Base-by-base conservation (phyloP, 2,329 filamentous ascomycete genomes). In the Epichloe aotearoae region DNA sequence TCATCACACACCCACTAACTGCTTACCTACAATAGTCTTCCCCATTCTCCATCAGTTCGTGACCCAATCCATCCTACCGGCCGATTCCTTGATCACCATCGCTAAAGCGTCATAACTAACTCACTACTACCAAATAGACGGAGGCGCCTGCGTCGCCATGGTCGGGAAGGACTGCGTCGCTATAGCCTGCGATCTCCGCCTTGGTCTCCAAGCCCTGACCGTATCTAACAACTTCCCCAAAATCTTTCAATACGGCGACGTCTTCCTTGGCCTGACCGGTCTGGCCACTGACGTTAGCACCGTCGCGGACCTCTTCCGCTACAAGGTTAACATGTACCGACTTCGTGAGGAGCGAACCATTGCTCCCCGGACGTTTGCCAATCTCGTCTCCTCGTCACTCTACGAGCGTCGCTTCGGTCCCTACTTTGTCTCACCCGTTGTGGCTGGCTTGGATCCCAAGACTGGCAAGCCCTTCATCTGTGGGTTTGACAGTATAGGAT, bases 241-340 rank as follows among this genome's bases (percentile, higher is more conserved):
- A 78, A 88, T 98, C 77, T 97, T 97, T 82, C 83, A 85, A 70
- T 97, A 95, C 78, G 89, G 88, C 64, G 88, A 91, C 54, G 88
- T 93, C 62, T 96, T 94, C 72, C 86, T 98, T 37, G 93, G 93
- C 51, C 83, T 98, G 54, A 97, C 93, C 4, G 93, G 93, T 51
- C 86, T 98, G 48, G 93, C 93, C 54, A 98, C 93, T 61, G 93
- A 98, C 69, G 89, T 98, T 57, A 81, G 80, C 57, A 97, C 91
- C 60, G 91, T 98, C 60, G 86, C 84, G 62, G 91, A 98, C 73
- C 84, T 97, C 59, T 95, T 98, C 80, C 89, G 93, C 66, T 97
- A 95, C 83, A 98, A 98, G 79, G 88, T 95, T 70, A 98, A 98
- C 80, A 94, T 98, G 87, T 98, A 98, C 80, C 87, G 93, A 58